Conservation (phyloP, 2,329 filamentous ascomycete species). For the Fusarium solani-melongenae region DNA sequence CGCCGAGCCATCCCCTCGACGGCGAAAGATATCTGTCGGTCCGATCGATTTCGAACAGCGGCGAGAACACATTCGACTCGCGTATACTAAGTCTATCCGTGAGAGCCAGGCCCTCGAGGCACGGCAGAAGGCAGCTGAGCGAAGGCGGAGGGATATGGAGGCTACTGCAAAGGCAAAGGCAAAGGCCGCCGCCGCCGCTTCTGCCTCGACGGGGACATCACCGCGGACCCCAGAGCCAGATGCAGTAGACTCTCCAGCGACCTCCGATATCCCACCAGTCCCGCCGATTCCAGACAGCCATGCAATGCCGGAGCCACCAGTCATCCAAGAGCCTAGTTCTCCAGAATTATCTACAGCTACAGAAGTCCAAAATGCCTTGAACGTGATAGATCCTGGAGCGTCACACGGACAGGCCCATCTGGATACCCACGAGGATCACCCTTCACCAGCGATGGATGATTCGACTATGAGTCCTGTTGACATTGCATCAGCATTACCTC, state of each 20-base stretch:
- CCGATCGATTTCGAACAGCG: slow-evolving; percentile 88
- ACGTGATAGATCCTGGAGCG: slow-evolving; percentile 22
- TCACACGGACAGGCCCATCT: slow-evolving; percentile 14
- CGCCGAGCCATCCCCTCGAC: slow-evolving; percentile 52
- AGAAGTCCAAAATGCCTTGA: slow-evolving; percentile 29
- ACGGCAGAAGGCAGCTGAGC: slow-evolving; percentile 63
- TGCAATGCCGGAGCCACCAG: slow-evolving; percentile 5
- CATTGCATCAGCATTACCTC: slow-evolving; percentile 38
- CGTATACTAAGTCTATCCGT: slow-evolving; percentile 85
- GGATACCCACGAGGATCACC: slow-evolving; percentile 16
- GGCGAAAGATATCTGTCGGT: slow-evolving; percentile 71
- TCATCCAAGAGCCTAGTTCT: slow-evolving; percentile 1
- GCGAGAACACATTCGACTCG: slow-evolving; percentile 83
- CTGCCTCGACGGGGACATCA: slow-evolving; percentile 28
- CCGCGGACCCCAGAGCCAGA: slow-evolving; percentile 31
- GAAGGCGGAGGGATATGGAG: slow-evolving; percentile 63
- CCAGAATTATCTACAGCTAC: slow-evolving; percentile 2
- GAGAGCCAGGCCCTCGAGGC: slow-evolving; percentile 74
- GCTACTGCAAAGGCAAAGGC: slow-evolving; percentile 57
- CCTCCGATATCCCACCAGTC: slow-evolving; percentile 37
- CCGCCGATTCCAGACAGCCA: slow-evolving; percentile 32
- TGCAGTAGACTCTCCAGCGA: slow-evolving; percentile 13
- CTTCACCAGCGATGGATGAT: slow-evolving; percentile 35
- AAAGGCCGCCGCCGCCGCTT: slow-evolving; percentile 36
- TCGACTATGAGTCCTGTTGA: slow-evolving; percentile 36